These are phyloP conservation scores for Leptodermis oblonga DNA, from an alignment of 257 asterid genomes.

Conservation along the genomic window DNA sequence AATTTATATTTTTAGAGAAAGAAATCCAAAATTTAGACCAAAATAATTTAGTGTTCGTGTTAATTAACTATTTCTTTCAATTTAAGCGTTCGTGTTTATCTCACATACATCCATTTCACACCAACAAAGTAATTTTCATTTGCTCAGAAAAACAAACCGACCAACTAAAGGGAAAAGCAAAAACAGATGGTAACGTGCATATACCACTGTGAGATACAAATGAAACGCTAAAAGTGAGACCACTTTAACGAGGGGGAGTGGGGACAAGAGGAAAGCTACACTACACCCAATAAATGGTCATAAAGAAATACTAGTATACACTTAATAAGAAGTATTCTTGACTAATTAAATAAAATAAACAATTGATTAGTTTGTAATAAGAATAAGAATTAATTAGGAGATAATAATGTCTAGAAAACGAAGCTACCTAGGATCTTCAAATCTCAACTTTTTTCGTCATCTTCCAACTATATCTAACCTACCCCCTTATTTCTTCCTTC, in stretches of 20 bases:
- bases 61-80: too few species aligned
- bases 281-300: not conserved
- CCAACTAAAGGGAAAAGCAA: too few species aligned
- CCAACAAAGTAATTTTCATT: too few species aligned
- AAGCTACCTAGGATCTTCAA: conserved; percentile 4
- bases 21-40: not conserved
- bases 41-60: too few species aligned
- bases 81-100: too few species aligned
- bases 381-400: not conserved
- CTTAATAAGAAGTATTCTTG: conserved; percentile 3
- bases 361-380: not conserved
- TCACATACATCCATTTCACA: not conserved
- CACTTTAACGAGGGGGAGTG: not conserved
- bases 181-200: too few species aligned
- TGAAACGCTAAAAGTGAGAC: too few species aligned
- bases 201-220: too few species aligned
- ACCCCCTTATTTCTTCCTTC: not conserved
- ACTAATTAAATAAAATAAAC: not conserved
- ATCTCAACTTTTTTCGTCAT: conserved; percentile 10
- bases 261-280: not conserved
- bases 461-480: conserved; percentile 26
- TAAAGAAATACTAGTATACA: too few species aligned
- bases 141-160: too few species aligned
- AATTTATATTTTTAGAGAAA: not conserved
- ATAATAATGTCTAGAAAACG: not conserved